phyloP scores from a whole-genome alignment of 495 filamentous ascomycete genomes.

The Penicillium lividum region DNA sequence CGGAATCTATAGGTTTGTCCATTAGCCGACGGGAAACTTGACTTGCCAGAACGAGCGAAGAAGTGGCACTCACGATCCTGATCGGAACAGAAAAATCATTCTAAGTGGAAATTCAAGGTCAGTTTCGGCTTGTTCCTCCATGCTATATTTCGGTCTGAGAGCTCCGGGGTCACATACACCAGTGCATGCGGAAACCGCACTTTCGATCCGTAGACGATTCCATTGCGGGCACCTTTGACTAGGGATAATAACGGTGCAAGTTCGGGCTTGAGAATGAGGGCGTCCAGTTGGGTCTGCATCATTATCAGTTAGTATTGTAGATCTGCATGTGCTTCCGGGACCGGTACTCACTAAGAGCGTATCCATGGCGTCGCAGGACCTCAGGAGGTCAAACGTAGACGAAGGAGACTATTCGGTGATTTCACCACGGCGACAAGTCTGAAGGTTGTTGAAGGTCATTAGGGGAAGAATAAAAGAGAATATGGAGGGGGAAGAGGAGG shows the following conservation, averaged over 20 bases:
- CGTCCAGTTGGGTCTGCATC: slow-evolving; percentile 52
- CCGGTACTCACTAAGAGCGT: slow-evolving; percentile 36
- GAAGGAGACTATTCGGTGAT: slow-evolving; percentile 16
- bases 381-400: slow-evolving; percentile 31
- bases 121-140: background rate
- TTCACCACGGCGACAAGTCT: slow-evolving; percentile 15
- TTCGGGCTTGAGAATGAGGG: slow-evolving; percentile 74
- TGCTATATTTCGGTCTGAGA: slow-evolving; percentile 1
- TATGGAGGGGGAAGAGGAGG: slow-evolving; percentile 17
- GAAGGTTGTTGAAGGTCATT: slow-evolving; percentile 8
- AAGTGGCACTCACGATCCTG: slow-evolving; percentile 65
- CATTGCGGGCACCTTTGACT: slow-evolving; percentile 91
- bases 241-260: slow-evolving; percentile 81
- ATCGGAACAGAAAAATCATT: slow-evolving; percentile 94
- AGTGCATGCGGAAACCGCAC: slow-evolving; percentile 98
- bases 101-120: slow-evolving; percentile 34
- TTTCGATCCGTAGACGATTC: slow-evolving; percentile 94
- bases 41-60: slow-evolving; percentile 1
- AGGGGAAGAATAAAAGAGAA: slow-evolving; percentile 14
- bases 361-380: slow-evolving; percentile 43
- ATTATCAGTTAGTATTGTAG: slow-evolving; percentile 7
- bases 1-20: slow-evolving; percentile 55
- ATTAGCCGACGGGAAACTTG: slow-evolving; percentile 14
- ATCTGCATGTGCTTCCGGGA: slow-evolving; percentile 14
- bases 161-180: slow-evolving; percentile 58